These are phyloP conservation scores for Leptomonas seymouri DNA, from an alignment of 208 protist genomes.

Conservation along the genomic window DNA sequence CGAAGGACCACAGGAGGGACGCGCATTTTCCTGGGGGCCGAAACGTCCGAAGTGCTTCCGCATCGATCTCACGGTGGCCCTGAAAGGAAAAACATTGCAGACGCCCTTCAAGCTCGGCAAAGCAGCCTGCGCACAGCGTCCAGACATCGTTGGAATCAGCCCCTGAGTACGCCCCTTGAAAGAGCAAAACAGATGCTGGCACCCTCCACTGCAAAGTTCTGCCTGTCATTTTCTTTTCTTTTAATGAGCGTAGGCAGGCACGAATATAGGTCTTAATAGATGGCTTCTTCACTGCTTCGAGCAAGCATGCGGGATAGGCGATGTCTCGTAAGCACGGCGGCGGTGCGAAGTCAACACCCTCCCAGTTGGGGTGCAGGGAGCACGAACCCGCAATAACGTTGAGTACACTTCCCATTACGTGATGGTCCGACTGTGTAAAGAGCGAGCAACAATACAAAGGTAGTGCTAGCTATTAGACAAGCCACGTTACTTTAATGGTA, in stretches of 20 bases:
- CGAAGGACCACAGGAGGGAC: background rate
- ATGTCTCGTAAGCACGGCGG: background rate
- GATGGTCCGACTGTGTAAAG: background rate
- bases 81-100: background rate
- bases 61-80: constrained; percentile 12
- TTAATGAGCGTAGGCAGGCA: background rate
- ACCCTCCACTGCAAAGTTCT: background rate
- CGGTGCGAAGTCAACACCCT: background rate
- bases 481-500: no score
- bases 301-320: background rate
- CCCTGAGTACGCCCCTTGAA: background rate
- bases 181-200: background rate
- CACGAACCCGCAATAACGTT: background rate
- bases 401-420: constrained; percentile 1
- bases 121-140: background rate
- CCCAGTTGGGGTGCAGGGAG: background rate
- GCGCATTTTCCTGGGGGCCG: background rate
- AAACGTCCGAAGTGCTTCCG: background rate
- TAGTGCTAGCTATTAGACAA: no score
- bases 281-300: background rate
- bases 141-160: background rate
- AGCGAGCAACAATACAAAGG: no score
- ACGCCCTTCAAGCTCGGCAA: background rate
- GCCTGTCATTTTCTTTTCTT: background rate
- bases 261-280: background rate